Base-by-base conservation (phyloP, 2,329 filamentous ascomycete genomes). In the Westerdykella aurantiaca region DNA sequence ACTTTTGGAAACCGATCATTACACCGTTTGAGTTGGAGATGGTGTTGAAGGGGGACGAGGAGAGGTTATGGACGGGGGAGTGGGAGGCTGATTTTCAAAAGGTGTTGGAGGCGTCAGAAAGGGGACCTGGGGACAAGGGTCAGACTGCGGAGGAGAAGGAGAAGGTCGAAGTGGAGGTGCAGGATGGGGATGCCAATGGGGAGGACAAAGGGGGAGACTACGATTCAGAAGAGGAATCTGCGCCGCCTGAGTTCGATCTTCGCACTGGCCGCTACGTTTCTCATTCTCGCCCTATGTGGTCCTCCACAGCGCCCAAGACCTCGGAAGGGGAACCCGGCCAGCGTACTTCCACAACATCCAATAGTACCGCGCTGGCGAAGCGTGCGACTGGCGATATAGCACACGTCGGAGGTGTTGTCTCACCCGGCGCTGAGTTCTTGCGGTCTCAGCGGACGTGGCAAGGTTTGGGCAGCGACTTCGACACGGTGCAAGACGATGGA, bases 11-110 rank as follows among this genome's bases (percentile, higher is more conserved):
- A 56, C 89, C 90, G 0, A 83, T 97, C 9, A 82, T 97, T 34
- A 98, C 93, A n/a, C 91, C 91, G 0, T 97, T 94, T 64, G 93
- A 98, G 73, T 72, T 97, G 43, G 82, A 82, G 42, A 72, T 95
- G 38, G 87, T 88, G 4, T 69, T 98, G 48, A 76, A 81, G 68
- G 76, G 78, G 12, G 90, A 95, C 60, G 78, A 82, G 25, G 80
- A 84, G 60, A 78, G 91, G 45, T 73, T 90, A 0, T 96, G 91
- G 89, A 88, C 85, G 0, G 85, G 86, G 1, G 82, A 86, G 55
- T 97, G 93, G 93, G 85, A 84, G 71, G 88, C 84, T 7, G 88
- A 93, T 48, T 95, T 95, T 48, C 83, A 88, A 57, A 79, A 76
- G 17, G 69, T 94, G 13, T 72, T 84, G 38, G 70, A 75, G 45